phyloP scores from a whole-genome alignment of 1,139 yeast species.

The Kazachstania sp. region DNA sequence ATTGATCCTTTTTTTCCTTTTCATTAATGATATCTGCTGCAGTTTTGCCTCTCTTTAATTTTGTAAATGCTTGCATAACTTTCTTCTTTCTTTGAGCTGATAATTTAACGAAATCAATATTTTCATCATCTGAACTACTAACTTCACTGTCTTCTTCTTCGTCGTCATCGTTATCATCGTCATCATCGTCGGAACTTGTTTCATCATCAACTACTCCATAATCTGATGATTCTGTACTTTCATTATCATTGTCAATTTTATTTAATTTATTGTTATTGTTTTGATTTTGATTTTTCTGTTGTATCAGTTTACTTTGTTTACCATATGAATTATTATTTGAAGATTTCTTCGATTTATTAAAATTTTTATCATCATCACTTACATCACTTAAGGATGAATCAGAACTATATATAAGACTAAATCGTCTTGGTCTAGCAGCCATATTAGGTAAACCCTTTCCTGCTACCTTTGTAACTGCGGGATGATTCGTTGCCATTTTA shows the following conservation, averaged over 20 bases:
- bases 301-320: conserved; percentile 28
- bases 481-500: conserved; percentile 21
- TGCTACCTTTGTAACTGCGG: conserved; percentile 8
- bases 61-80: conserved; percentile 44
- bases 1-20: conserved; percentile 4
- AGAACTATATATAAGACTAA: conserved; percentile 31
- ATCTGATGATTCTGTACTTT: conserved; percentile 21
- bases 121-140: conserved; percentile 56
- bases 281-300: conserved; percentile 5
- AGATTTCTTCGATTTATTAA: conserved; percentile 9
- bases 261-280: conserved; percentile 9
- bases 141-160: conserved; percentile 36
- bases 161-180: conserved; percentile 32
- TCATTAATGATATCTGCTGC: conserved; percentile 9
- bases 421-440: conserved; percentile 28
- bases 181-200: conserved; percentile 26
- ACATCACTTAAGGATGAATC: conserved; percentile 29
- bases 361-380: conserved; percentile 15
- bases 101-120: conserved; percentile 60
- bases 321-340: conserved; percentile 24
- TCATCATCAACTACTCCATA: conserved; percentile 16
- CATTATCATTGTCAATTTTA: conserved; percentile 10
- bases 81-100: conserved; percentile 58
- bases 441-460: conserved; percentile 17
- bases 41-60: conserved; percentile 33